Evolutionary conservation across 768 basidiomycete species (phyloP), one percentile per base, ranked within the genome.

Genomic region (Collybia sordida): DNA sequence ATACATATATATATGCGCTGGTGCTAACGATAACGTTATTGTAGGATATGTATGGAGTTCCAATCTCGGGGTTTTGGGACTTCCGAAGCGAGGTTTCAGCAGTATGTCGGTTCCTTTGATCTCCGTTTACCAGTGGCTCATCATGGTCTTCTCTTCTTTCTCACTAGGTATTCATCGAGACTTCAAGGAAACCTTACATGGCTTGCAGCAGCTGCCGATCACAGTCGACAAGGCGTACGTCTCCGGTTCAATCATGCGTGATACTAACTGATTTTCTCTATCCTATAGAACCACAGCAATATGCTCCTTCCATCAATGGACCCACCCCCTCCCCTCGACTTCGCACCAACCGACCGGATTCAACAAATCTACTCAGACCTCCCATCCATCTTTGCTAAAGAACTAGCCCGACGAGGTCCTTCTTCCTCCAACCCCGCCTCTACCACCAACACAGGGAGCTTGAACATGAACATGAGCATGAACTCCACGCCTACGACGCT

Each of bases 141-240:
- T 54, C 42, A 48, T n/a, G n/a, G n/a, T n/a, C n/a, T n/a, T n/a
- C 45, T 25, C 40, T 47, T 35, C 31, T 46, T 43, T 57, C 35
- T 34, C 19, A 41, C 23, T 56, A 90, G 89, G 60, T 90, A 81
- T 66, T 65, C 78, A 3, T 46, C 49, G 11, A 80, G 88, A 42
- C 66, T 91, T 35, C 85, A 90, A 58, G 77, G 82, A 24, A 91
- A 90, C 63, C 72, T 91, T 12, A 70, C 78, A 1, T 90, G 83
- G 83, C 65, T 90, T 55, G 85, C 86, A 40, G 77, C 81, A 17
- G 80, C 78, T n/a, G 83, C 81, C 36, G 87, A 90, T 56, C 74
- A 74, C 15, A 72, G 64, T 38, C 74, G 73, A 42, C 73, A 71
- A 59, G 71, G 68, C 34, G 82, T 83, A 69, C 43, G 78, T 66